These are phyloP conservation scores for Zea luxurians DNA, from an alignment of 176 grass and related monocot genomes.

Conservation along the genomic window DNA sequence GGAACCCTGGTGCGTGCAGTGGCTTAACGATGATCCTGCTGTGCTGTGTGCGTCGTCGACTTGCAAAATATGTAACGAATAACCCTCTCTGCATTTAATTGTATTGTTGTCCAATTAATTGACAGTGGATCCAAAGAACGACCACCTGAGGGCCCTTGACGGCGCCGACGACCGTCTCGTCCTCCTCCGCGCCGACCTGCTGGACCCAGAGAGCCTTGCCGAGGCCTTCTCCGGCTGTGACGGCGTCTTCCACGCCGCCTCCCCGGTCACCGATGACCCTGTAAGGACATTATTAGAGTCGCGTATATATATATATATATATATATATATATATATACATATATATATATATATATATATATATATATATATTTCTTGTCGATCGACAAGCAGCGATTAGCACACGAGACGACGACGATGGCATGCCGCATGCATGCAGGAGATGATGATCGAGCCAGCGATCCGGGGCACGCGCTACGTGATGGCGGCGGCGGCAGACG, in stretches of 20 bases:
- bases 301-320: neutral
- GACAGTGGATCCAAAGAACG: constrained; percentile 59
- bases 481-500: constrained; percentile 52
- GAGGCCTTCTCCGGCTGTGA: constrained; percentile 54
- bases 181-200: constrained; percentile 51
- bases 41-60: too few relatives aligned
- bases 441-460: constrained; percentile 77
- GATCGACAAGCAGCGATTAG: too few relatives aligned
- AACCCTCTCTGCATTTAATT: too few relatives aligned
- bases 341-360: neutral
- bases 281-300: constrained; percentile 21
- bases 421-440: constrained; percentile 24
- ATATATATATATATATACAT: neutral
- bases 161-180: constrained; percentile 45
- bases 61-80: too few relatives aligned
- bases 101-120: too few relatives aligned
- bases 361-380: neutral
- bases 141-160: constrained; percentile 42
- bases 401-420: too few relatives aligned
- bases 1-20: constrained; percentile 69
- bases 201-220: constrained; percentile 41
- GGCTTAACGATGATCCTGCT: too few relatives aligned
- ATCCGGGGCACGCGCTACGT: constrained; percentile 59
- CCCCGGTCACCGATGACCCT: constrained; percentile 61
- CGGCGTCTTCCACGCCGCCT: constrained; percentile 65